Evolutionary conservation across 2,329 filamentous ascomycete genomes (phyloP), one percentile per base, ranked within the genome.

Genomic region (Alternaria alternata): DNA sequence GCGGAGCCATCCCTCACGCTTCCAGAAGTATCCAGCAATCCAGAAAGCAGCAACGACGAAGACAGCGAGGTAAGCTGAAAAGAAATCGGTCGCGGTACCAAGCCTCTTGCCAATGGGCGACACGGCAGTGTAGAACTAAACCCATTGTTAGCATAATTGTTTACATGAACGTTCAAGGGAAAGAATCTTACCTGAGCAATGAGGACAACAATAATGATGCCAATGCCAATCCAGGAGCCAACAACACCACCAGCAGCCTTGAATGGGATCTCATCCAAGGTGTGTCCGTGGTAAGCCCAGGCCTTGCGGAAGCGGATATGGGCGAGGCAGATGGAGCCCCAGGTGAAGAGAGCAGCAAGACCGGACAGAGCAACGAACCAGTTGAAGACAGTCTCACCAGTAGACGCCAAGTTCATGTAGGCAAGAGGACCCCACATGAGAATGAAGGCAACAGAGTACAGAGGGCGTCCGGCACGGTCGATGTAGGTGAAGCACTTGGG

Each of bases 221-320:
- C 4, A 8, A 81, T 59, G 53, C 80, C 78, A 24, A 81, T 26
- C 65, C 74, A 81, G 5, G 78, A 81, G 57, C 81, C 80, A 44
- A 63, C 73, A 16, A 81, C 69, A 54, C 81, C 80, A 59, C 76
- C 75, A 28, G 71, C 66, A 43, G 80, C 80, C 59, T 71, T 77
- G 79, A 79, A 82, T 2, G 81, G 80, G 22, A 82, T 75, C 70
- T 82, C 81, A 48, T 81, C 80, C n/a, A 81, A 51, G 16, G 75
- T 76, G 64, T 78, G 76, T 41, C 76, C 77, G 51, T 78, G 75
- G 59, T 74, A 72, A 41, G 67, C 68, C 78, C 78, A 80, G 22
- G 75, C 78, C 62, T 81, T 81, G 64, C 94, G 92, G 86, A 97
- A 97, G 57, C 93, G 92, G 74, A 97, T 96, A 79, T 97, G 94